phyloP scores from a whole-genome alignment of 345 rosid species.

The Eucalyptus pauciflora region DNA sequence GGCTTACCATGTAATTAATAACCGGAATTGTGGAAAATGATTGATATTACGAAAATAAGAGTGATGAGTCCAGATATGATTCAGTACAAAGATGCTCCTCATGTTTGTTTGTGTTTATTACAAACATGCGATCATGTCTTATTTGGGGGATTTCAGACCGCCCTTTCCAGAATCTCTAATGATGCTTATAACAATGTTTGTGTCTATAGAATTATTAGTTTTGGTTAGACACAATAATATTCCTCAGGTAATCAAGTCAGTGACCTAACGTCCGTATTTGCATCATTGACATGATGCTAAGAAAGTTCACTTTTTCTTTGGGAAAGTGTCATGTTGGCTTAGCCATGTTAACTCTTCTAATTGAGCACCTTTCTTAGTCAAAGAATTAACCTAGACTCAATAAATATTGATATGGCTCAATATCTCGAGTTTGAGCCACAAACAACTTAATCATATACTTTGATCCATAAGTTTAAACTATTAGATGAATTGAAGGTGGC shows the following conservation, averaged over 20 bases:
- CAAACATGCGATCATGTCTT: not conserved
- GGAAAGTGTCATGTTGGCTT: not conserved
- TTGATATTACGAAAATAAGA: not conserved
- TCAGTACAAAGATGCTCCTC: not conserved
- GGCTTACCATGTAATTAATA: not conserved
- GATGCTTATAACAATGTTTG: not conserved
- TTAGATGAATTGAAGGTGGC: not conserved
- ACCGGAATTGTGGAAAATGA: not conserved
- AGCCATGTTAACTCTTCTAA: not conserved
- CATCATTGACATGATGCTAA: not conserved
- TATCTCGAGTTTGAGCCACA: not conserved
- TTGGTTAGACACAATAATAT: not conserved
- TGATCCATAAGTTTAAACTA: not conserved
- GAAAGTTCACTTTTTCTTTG: not conserved
- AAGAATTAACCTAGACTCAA: not conserved
- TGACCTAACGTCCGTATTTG: not conserved
- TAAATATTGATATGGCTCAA: not conserved
- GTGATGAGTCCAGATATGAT: not conserved
- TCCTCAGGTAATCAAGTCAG: not conserved
- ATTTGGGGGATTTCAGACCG: not conserved
- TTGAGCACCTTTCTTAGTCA: not conserved
- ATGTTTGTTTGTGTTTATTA: not conserved
- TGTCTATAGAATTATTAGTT: not conserved
- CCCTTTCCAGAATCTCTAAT: not conserved
- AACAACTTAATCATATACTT: not conserved